phyloP scores from a whole-genome alignment of 345 rosid genomes.

The Linum trigynum region DNA sequence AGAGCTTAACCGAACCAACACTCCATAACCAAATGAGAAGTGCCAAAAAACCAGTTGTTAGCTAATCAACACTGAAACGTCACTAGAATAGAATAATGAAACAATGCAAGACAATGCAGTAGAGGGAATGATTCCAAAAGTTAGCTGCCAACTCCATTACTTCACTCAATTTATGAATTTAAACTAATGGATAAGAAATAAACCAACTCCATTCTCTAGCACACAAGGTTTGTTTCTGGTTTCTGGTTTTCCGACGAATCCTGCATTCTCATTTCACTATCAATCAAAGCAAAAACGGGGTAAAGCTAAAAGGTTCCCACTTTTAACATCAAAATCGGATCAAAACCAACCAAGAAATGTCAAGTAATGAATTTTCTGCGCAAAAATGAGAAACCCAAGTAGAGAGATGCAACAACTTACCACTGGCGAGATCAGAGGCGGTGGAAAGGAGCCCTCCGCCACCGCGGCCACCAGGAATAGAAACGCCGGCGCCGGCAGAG shows the following conservation, averaged over 20 bases:
- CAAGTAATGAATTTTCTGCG: background rate
- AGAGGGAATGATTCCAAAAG: slow-evolving; percentile 13
- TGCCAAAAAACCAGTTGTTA: background rate
- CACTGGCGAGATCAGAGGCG: slow-evolving; percentile 77
- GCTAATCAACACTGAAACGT: background rate
- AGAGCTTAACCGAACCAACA: background rate
- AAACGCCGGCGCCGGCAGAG: slow-evolving; percentile 25
- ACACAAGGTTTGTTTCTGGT: background rate
- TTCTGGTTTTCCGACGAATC: background rate
- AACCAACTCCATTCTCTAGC: slow-evolving; percentile 24
- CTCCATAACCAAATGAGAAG: background rate
- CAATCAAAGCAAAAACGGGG: background rate
- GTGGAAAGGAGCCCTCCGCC: slow-evolving; percentile 55
- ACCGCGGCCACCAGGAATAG: slow-evolving; percentile 13
- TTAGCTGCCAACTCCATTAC: slow-evolving; percentile 32
- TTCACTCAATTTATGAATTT: slow-evolving; percentile 17
- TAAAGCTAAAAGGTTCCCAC: slow-evolving; percentile 15
- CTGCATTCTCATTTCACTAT: background rate
- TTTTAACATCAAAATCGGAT: background rate
- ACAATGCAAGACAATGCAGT: slow-evolving; percentile 4
- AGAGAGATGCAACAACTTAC: slow-evolving; percentile 24
- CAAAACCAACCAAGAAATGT: background rate
- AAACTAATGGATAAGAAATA: slow-evolving; percentile 28
- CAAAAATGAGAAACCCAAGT: background rate
- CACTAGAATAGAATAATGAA: slow-evolving; percentile 4